phyloP scores from a whole-genome alignment of 2,329 filamentous ascomycete genomes.

The Aspergillus melleus region DNA sequence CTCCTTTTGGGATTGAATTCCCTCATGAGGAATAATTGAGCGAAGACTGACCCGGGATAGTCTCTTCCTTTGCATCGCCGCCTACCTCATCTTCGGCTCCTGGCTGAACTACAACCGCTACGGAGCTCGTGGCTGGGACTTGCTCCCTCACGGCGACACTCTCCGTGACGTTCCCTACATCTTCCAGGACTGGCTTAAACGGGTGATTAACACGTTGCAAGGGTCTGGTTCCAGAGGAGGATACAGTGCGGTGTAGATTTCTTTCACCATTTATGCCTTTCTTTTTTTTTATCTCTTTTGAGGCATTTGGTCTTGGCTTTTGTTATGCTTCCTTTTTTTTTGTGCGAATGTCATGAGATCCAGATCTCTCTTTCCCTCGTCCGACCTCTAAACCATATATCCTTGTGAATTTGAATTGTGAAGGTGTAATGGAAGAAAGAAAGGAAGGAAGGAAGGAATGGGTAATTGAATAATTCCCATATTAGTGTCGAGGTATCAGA shows the following conservation, averaged over 20 bases:
- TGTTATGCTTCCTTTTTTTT: not conserved
- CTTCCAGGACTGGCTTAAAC: constrained; percentile 80
- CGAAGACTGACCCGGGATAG: constrained; percentile 46
- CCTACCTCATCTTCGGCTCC: constrained; percentile 95
- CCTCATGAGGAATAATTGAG: too few relatives aligned
- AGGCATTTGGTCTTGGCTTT: too few relatives aligned
- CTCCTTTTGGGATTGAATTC: too few relatives aligned
- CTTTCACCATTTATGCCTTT: not conserved
- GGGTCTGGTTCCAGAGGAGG: constrained; percentile 82
- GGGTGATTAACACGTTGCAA: constrained; percentile 79
- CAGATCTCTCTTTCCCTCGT: too few relatives aligned
- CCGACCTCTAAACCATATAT: too few relatives aligned
- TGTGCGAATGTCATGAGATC: too few relatives aligned
- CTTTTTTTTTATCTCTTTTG: not conserved
- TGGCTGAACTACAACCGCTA: constrained; percentile 99
- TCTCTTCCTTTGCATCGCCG: constrained; percentile 76
- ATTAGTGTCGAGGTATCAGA: not conserved
- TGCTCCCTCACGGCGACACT: constrained; percentile 87
- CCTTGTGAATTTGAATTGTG: too few relatives aligned
- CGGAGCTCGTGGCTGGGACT: constrained; percentile 90
- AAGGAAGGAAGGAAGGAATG: too few relatives aligned
- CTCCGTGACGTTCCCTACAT: constrained; percentile 91
- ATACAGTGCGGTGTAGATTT: constrained; percentile 74
- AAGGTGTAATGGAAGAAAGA: too few relatives aligned
- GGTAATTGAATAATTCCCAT: too few relatives aligned